Evolutionary conservation across 768 basidiomycete genomes (phyloP).

Genomic region (Suillus subluteus): DNA sequence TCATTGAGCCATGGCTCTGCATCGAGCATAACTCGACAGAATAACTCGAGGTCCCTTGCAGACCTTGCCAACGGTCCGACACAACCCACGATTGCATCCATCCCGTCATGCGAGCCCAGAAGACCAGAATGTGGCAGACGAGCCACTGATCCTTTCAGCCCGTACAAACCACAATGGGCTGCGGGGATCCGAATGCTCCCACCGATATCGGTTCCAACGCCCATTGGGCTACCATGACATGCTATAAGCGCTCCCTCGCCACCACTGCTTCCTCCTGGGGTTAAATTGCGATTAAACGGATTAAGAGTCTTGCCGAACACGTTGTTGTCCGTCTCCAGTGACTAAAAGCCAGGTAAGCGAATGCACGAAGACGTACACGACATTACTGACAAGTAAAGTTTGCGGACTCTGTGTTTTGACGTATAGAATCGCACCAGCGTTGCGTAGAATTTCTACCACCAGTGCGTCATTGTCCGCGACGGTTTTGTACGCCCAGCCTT

Average conservation of each 20-base stretch:
- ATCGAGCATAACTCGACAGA: slow-evolving; percentile 51
- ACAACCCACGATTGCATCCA: slow-evolving; percentile 55
- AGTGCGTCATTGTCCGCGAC: slow-evolving; percentile 46
- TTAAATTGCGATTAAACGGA: slow-evolving; percentile 56
- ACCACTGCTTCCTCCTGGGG: slow-evolving; percentile 51
- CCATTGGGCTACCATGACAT: slow-evolving; percentile 43
- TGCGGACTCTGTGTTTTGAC: slow-evolving; percentile 53
- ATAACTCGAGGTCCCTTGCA: slow-evolving; percentile 51
- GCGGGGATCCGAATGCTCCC: slow-evolving; percentile 50
- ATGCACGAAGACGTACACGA: slow-evolving; percentile 6
- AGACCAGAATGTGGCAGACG: slow-evolving; percentile 56
- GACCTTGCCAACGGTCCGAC: slow-evolving; percentile 53
- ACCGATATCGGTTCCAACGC: slow-evolving; percentile 53
- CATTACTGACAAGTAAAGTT: slow-evolving; percentile 47
- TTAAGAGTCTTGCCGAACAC: slow-evolving; percentile 65
- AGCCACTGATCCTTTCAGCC: slow-evolving; percentile 50
- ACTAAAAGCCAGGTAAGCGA: slow-evolving; percentile 34
- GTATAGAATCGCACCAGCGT: slow-evolving; percentile 49
- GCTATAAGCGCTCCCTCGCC: slow-evolving; percentile 52
- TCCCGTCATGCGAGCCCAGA: slow-evolving; percentile 52
- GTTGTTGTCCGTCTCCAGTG: slow-evolving; percentile 57
- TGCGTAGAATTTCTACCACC: slow-evolving; percentile 46
- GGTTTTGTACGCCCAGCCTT: slow-evolving; percentile 43
- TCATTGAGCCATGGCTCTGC: slow-evolving; percentile 50
- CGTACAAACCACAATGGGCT: slow-evolving; percentile 45